Base-by-base conservation (phyloP, 805 yeast genomes). In the Zygotorulaspora sp. region DNA sequence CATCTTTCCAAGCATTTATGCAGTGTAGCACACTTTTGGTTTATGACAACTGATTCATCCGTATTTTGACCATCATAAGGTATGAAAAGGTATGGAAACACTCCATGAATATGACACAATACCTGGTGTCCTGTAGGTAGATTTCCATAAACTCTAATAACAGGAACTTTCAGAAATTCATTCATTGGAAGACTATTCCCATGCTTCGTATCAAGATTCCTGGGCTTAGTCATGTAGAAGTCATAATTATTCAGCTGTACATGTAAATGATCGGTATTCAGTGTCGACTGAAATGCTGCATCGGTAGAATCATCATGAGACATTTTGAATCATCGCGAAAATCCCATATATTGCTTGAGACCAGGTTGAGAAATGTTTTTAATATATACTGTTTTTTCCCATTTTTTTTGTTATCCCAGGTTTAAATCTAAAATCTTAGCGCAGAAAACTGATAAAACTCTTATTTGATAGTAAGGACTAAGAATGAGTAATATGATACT, bases 81-180 rank as follows among this genome's bases (percentile, higher is more conserved):
- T 2, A 89, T 66, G 53, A 72, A 88, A 2, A 90, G 48, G 53
- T 90, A 92, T 0, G 97, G 98, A 47, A 71, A 85, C 13, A 75
- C 75, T 26, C 90, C 89, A 63, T 89, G 97, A 7, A 92, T 65
- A 57, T 92, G 96, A 1, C 83, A 73, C 10, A 74, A 48, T 8
- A 71, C 69, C 19, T 75, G 74, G 47, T 75, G 77, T 0, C 87
- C 84, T 0, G 78, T 68, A 1, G 75, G 69, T 1, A 81, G 46
- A 9, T 76, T 70, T 0, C 97, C 97, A 62, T 77, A 92, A 0
- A 92, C 61, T 33, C 97, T 64, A 1, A 88, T 64, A 0, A 87
- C 66, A 0, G 97, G 97, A 0, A 83, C 89, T 30, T 72, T 74
- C 2, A 58, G 46, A 22, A 68, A 65, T 5, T 46, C 38, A 30